Base-by-base conservation (phyloP, 2,329 filamentous ascomycete species). In the Lasiodiplodia sp. region DNA sequence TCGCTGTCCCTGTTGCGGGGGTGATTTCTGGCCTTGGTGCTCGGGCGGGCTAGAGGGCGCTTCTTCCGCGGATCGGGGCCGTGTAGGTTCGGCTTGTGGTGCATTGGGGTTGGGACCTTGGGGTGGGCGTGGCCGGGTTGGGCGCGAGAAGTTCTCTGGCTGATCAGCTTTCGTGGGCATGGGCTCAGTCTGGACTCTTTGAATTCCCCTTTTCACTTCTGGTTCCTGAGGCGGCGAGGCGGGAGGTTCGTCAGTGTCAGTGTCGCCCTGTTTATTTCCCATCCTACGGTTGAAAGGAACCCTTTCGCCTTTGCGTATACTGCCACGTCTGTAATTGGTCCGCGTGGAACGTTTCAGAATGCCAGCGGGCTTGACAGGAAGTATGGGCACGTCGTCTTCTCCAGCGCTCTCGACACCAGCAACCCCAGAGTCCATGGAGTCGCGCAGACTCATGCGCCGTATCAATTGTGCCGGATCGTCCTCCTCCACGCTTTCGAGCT, bases 301-400 rank as follows among this genome's bases (percentile, higher is more conserved):
- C 66, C 92, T 87, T 70, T 96, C 92, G 28, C 92, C 91, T 72
- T 90, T 92, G 63, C 92, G 90, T 71, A 97, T 79, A 81, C 94
- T 97, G 40, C 94, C 94, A 69, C 92, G 93, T 74, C 94, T 86
- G 79, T 98, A 98, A 31, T 92, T 95, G 5, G 96, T 99, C 67
- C 93, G 88, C 23, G 94, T 99, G 14, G 96, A 97, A 70, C 96
- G 88, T 73, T 96, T 91, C 60, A 99, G 83, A 38, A 93, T 92
- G 3, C 93, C 93, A 1, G 90, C 89, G 23, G 91, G 82, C 68
- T 87, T 89, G 68, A 91, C 87, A 1, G 94, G 92, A 52, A 98
- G 83, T 71, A 98, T 97, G 7, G 94, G 94, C 83, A 92, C 90
- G 76, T 98, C 95, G 51, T 93, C 92, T 25, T 80, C 73, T 18